Conservation (phyloP, 257 asterid species). For the Przewalskia tangutica region DNA sequence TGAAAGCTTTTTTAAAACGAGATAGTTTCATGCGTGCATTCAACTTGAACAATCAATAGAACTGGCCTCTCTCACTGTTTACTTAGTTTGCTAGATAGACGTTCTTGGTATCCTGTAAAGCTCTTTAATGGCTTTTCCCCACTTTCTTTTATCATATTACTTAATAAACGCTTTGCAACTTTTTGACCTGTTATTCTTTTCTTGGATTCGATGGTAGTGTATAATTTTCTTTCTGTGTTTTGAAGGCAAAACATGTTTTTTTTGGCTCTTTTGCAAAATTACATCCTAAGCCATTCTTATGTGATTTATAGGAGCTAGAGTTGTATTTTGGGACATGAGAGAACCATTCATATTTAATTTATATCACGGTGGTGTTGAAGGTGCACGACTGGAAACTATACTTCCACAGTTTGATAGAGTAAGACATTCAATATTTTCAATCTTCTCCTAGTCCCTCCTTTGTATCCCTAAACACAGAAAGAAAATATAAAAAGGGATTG, state of each 20-base stretch:
- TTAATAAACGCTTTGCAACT: background rate
- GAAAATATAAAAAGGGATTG: background rate
- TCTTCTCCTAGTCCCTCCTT: background rate
- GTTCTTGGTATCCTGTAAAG: background rate
- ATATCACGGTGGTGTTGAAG: constrained; percentile 68
- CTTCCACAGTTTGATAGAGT: constrained; percentile 76
- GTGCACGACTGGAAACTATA: constrained; percentile 67
- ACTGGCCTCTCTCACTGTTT: background rate
- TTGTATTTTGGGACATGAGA: constrained; percentile 94
- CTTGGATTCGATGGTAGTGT: background rate
- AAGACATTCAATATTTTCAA: constrained; percentile 19
- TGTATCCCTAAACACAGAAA: background rate
- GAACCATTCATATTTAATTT: constrained; percentile 58
- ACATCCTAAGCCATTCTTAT: constrained; percentile 5
- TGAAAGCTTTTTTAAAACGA: background rate
- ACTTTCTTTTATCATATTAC: background rate
- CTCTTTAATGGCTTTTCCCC: background rate
- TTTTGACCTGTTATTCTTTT: background rate
- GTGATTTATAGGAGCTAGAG: constrained; percentile 56
- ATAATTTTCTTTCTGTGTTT: background rate
- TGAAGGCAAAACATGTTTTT: background rate
- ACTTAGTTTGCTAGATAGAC: background rate
- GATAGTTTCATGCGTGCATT: background rate
- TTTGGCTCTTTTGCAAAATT: background rate
- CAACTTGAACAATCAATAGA: background rate